phyloP scores from a whole-genome alignment of 805 yeast genomes.

The Lipomyces chichibuensis region DNA sequence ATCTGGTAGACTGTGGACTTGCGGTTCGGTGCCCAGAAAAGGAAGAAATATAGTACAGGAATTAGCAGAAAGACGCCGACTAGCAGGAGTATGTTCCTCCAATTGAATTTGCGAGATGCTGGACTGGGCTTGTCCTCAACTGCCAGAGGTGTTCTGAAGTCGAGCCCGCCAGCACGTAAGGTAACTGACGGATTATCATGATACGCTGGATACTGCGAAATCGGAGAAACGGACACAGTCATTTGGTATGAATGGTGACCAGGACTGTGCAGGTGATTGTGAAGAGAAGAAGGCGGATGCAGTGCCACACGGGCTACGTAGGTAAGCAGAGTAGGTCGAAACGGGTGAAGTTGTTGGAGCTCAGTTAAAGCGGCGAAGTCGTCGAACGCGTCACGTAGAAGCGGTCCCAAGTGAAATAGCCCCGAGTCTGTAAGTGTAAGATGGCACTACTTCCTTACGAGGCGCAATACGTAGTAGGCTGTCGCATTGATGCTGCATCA shows the following conservation, averaged over 20 bases:
- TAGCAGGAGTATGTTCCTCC: not conserved
- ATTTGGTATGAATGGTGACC: not conserved
- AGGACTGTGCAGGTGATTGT: not conserved
- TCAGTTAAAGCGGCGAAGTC: too few species aligned
- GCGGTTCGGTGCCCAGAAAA: constrained; percentile 22
- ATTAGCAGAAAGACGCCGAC: not conserved
- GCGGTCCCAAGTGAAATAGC: too few species aligned
- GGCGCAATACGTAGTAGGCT: too few species aligned
- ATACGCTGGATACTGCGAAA: not conserved
- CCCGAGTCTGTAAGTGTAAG: too few species aligned
- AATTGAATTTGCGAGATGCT: not conserved
- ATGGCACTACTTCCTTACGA: too few species aligned
- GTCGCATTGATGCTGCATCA: too few species aligned
- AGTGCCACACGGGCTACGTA: too few species aligned
- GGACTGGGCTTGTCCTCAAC: not conserved
- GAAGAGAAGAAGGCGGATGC: too few species aligned
- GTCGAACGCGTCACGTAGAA: too few species aligned
- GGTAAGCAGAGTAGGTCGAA: too few species aligned
- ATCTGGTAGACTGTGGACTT: constrained; percentile 15
- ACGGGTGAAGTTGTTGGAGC: too few species aligned
- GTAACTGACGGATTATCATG: not conserved
- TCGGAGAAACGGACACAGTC: not conserved
- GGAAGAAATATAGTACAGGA: constrained; percentile 21
- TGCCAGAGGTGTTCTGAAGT: not conserved
- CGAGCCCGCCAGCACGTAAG: not conserved